A percentile compares a stretch with the other conserved stretches of the same genome.
phyloP scores from a whole-genome alignment of 1,284 basidiomycete species.

The Cutaneotrichosporon sp. region DNA sequence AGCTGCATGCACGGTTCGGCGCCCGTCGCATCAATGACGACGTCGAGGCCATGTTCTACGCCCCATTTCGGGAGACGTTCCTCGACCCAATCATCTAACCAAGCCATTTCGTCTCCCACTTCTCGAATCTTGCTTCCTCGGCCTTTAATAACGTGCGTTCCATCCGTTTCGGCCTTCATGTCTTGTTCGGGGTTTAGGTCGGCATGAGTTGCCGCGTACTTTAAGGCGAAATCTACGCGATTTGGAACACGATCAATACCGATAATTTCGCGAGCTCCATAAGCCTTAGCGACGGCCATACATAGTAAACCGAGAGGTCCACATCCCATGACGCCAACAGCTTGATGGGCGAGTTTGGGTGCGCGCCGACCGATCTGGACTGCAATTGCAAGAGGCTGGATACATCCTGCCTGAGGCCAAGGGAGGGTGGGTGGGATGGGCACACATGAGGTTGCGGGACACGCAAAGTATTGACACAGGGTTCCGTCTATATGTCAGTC shows the following conservation, averaged over 20 bases:
- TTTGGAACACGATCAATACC: constrained; percentile 60
- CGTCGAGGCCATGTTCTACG: constrained; percentile 56
- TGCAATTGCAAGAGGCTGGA: constrained; percentile 75
- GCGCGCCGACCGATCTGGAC: constrained; percentile 59
- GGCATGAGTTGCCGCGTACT: constrained; percentile 63
- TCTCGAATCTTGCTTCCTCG: constrained; percentile 56
- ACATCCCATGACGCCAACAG: constrained; percentile 74
- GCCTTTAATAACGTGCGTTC: constrained; percentile 1
- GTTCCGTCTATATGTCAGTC: constrained; percentile 28
- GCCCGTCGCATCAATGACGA: constrained; percentile 61
- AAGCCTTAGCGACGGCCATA: constrained; percentile 84
- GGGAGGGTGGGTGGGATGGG: constrained; percentile 22
- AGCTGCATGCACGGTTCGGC: constrained; percentile 63
- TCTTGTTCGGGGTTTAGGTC: constrained; percentile 4
- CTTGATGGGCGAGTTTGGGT: constrained; percentile 56
- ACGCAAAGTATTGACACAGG: constrained; percentile 28
- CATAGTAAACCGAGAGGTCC: constrained; percentile 85
- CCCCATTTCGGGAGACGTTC: constrained; percentile 47
- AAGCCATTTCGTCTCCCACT: constrained; percentile 58
- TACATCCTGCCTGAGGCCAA: constrained; percentile 32
- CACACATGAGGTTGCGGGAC: constrained; percentile 21
- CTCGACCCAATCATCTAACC: constrained; percentile 32
- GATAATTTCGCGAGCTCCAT: constrained; percentile 73
- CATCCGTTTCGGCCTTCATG: background rate
- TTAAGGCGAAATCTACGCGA: constrained; percentile 79